Evolutionary conservation across 2,329 filamentous ascomycete species (phyloP).

Genomic region (Xylariaceae sp.): DNA sequence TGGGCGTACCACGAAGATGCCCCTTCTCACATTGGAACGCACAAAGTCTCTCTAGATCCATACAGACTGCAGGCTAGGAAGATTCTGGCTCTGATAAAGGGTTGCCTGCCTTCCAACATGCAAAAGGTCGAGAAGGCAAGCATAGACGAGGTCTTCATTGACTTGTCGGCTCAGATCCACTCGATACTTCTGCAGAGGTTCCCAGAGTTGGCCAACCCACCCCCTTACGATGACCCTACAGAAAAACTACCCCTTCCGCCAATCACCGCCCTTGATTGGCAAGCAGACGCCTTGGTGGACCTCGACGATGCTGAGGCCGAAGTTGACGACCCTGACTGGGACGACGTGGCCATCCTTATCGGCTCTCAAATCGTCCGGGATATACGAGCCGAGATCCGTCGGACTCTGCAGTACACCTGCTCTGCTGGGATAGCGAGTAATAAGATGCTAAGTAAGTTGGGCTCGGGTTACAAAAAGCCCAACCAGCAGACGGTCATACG

Average conservation of each 20-base stretch:
- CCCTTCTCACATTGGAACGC: slow-evolving; percentile 76
- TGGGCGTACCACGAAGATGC: slow-evolving; percentile 92
- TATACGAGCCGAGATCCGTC: slow-evolving; percentile 71
- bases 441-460: slow-evolving; percentile 95
- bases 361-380: slow-evolving; percentile 87
- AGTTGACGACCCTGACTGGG: slow-evolving; percentile 89
- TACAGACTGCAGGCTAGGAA: slow-evolving; percentile 84
- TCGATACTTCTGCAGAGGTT: slow-evolving; percentile 75
- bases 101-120: slow-evolving; percentile 66
- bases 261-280: slow-evolving; percentile 77
- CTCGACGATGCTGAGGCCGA: slow-evolving; percentile 75
- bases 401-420: slow-evolving; percentile 83
- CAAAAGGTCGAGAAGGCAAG: slow-evolving; percentile 90
- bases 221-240: slow-evolving; percentile 75
- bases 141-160: slow-evolving; percentile 94
- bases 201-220: slow-evolving; percentile 69
- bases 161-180: slow-evolving; percentile 86
- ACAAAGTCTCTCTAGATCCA: slow-evolving; percentile 94
- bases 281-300: slow-evolving; percentile 80
- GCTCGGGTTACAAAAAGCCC: slow-evolving; percentile 89
- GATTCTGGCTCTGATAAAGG: slow-evolving; percentile 81
- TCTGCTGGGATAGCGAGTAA: slow-evolving; percentile 88
- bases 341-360: slow-evolving; percentile 86
- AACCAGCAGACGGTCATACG: slow-evolving; percentile 94
- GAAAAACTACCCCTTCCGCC: slow-evolving; percentile 75